phyloP scores from a whole-genome alignment of 371 early-diverging fungal genomes.

The Rhizopus stolonifer region DNA sequence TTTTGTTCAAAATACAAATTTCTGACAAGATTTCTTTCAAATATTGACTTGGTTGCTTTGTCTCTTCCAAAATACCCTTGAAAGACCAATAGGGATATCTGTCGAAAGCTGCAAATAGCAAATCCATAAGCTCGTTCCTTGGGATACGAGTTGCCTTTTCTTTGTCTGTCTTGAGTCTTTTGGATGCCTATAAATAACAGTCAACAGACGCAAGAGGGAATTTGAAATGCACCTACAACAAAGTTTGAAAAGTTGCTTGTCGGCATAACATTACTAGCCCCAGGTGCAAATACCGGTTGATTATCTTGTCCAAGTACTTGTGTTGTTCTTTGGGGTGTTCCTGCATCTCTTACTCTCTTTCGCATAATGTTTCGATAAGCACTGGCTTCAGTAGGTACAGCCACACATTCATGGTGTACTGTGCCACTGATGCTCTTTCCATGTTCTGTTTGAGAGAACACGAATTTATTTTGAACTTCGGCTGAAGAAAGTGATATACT shows the following conservation, averaged over 20 bases:
- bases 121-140: constrained; percentile 78
- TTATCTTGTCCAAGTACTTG: constrained; percentile 56
- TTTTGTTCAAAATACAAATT: constrained; percentile 78
- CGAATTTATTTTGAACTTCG: constrained; percentile 72
- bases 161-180: constrained; percentile 45
- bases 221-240: constrained; percentile 42
- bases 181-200: constrained; percentile 27
- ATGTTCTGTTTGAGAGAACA: constrained; percentile 69
- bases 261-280: constrained; percentile 59
- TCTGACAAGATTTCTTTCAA: constrained; percentile 85
- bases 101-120: constrained; percentile 82
- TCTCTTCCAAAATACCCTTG: constrained; percentile 81
- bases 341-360: constrained; percentile 61
- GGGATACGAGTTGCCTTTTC: constrained; percentile 84
- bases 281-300: constrained; percentile 57
- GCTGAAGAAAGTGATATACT: constrained; percentile 67
- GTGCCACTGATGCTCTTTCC: constrained; percentile 59
- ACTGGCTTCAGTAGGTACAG: constrained; percentile 59
- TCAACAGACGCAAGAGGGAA: neutral
- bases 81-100: constrained; percentile 83
- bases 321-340: constrained; percentile 55
- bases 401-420: constrained; percentile 81
- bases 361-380: constrained; percentile 80
- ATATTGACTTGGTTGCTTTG: constrained; percentile 76
- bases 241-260: constrained; percentile 52